Evolutionary conservation across 2,329 filamentous ascomycete genomes (phyloP).

Genomic region (Hypoxylon sp.): DNA sequence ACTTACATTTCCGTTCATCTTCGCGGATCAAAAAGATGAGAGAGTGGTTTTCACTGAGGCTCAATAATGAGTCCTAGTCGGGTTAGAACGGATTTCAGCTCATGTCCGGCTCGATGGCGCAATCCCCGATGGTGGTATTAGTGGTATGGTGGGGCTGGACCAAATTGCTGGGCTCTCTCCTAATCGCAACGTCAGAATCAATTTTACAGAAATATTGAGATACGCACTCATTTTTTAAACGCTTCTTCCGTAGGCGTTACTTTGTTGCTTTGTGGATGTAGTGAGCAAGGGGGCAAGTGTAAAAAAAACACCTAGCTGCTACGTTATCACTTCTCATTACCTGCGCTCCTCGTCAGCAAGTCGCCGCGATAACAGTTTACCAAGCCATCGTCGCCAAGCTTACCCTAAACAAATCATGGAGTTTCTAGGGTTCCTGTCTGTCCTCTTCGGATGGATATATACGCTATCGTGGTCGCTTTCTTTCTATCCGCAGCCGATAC

Average conservation of each 20-base stretch:
- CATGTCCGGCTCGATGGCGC: neutral
- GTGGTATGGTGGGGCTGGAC: too few relatives aligned
- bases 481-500: slow-evolving; percentile 90
- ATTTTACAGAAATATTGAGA: neutral
- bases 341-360: neutral
- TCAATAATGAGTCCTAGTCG: neutral
- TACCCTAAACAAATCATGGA: slow-evolving; percentile 46
- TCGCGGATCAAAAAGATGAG: too few relatives aligned
- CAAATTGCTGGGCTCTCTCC: neutral
- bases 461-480: slow-evolving; percentile 83
- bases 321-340: slow-evolving; percentile 17
- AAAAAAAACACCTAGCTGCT: neutral
- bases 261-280: neutral
- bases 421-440: slow-evolving; percentile 64
- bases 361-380: slow-evolving; percentile 6
- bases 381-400: slow-evolving; percentile 19
- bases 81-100: neutral
- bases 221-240: neutral
- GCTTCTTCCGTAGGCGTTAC: neutral
- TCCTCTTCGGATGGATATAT: slow-evolving; percentile 80
- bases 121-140: neutral
- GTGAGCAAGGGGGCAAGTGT: neutral
- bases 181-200: neutral
- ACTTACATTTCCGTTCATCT: too few relatives aligned
- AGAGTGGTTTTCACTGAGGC: neutral